Percentiles rank a stretch among this genome's conserved stretches.
phyloP scores from a whole-genome alignment of 2,329 filamentous ascomycete species.

The Cladosporium sp. region DNA sequence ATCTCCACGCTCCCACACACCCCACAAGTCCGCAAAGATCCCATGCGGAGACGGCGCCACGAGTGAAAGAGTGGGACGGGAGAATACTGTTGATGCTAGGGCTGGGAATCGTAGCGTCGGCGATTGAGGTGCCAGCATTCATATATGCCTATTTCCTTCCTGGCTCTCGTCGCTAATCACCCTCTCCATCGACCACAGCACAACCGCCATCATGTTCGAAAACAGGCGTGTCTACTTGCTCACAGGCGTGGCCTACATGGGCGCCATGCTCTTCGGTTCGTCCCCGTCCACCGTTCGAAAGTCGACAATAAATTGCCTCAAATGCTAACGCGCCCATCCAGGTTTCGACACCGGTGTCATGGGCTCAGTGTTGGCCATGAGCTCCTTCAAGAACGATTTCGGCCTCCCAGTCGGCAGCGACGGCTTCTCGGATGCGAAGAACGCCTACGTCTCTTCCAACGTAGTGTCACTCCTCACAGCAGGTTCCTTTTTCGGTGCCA shows the following conservation, averaged over 20 bases:
- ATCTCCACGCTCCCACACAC: conserved; percentile 14
- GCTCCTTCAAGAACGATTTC: conserved; percentile 50
- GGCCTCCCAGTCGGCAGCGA: conserved; percentile 48
- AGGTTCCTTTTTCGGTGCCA: conserved; percentile 65
- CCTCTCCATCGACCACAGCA: conserved; percentile 4
- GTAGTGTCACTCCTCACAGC: conserved; percentile 70
- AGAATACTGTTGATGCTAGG: not conserved
- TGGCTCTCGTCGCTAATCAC: not conserved
- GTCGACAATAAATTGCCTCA: no score
- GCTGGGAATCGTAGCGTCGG: conserved; percentile 3
- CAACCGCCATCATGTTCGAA: conserved; percentile 36
- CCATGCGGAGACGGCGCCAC: conserved; percentile 8
- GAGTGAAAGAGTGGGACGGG: conserved; percentile 11
- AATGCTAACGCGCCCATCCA: conserved; percentile 15
- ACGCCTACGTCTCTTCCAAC: conserved; percentile 59
- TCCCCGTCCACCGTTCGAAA: not conserved
- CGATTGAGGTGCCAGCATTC: not conserved
- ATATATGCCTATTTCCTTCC: conserved; percentile 2
- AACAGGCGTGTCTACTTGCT: conserved; percentile 49
- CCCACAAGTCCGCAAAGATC: conserved; percentile 1
- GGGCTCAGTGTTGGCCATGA: conserved; percentile 63
- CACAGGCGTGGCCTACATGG: conserved; percentile 46
- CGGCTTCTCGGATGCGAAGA: conserved; percentile 45
- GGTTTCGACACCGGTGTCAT: conserved; percentile 64
- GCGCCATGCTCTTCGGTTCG: conserved; percentile 46